Conservation (phyloP, 805 yeast species). For the Metschnikowia amazonensis region DNA sequence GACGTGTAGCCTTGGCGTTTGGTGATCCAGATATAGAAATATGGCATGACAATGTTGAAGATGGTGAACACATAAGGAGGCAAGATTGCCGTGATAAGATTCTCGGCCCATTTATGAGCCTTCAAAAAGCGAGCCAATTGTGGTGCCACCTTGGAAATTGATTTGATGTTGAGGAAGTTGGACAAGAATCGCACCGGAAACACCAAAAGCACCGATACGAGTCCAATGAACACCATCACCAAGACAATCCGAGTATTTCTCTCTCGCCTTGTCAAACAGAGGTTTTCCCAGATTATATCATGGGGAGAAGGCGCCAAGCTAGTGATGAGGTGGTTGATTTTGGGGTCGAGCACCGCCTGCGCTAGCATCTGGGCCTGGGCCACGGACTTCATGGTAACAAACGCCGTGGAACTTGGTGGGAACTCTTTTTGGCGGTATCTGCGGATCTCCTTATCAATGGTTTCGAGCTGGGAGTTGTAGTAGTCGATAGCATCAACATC, state of each 20-base stretch:
- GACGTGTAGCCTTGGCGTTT: constrained; percentile 85
- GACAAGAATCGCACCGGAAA: constrained; percentile 85
- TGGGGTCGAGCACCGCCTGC: constrained; percentile 89
- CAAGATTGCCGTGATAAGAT: constrained; percentile 78
- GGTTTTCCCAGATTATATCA: constrained; percentile 89
- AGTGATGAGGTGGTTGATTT: constrained; percentile 78
- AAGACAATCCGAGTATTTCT: constrained; percentile 60
- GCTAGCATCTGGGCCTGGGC: constrained; percentile 97
- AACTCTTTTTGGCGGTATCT: constrained; percentile 65
- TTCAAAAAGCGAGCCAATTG: constrained; percentile 64
- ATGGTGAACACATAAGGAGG: constrained; percentile 90
- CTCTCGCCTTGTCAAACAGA: constrained; percentile 73
- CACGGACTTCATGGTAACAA: constrained; percentile 90
- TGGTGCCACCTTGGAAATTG: constrained; percentile 82
- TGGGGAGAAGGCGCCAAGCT: constrained; percentile 92
- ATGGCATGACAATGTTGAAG: constrained; percentile 80
- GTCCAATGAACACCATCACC: constrained; percentile 63
- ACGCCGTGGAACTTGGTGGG: constrained; percentile 86
- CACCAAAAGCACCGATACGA: constrained; percentile 68
- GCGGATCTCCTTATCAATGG: constrained; percentile 65
- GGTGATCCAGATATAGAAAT: constrained; percentile 78
- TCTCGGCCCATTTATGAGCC: constrained; percentile 65
- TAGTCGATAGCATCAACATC: constrained; percentile 78
- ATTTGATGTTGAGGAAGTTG: constrained; percentile 70
- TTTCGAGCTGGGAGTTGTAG: constrained; percentile 63